Conservation (phyloP, 306 rosid species). For the Vigna nakashimae region DNA sequence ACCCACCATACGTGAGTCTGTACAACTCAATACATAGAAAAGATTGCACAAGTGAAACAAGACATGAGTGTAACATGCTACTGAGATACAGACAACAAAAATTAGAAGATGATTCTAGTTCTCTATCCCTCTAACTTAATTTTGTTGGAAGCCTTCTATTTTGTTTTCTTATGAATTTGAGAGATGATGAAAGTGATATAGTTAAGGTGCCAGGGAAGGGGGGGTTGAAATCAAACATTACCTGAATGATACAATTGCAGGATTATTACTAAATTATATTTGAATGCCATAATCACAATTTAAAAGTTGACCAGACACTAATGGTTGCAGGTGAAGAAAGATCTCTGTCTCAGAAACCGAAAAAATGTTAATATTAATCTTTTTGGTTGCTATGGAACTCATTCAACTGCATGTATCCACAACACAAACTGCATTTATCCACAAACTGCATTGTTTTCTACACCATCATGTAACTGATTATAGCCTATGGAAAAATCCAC, state of each 20-base stretch:
- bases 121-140: conserved; percentile 12
- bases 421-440: neutral
- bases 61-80: conserved; percentile 1
- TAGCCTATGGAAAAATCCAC: neutral
- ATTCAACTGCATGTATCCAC: neutral
- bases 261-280: neutral
- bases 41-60: conserved; percentile 20
- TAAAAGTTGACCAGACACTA: neutral
- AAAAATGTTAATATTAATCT: neutral
- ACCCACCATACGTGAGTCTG: neutral
- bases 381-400: neutral
- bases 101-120: conserved; percentile 19
- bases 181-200: neutral
- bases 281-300: neutral
- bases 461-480: neutral
- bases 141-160: neutral
- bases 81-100: conserved; percentile 3
- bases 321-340: conserved; percentile 4
- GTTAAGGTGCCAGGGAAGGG: neutral
- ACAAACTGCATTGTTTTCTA: neutral
- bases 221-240: neutral
- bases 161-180: neutral
- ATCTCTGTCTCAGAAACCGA: neutral
- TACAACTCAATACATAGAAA: neutral
- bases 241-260: neutral